These are phyloP conservation scores for Fraxinus sp. DNA, from an alignment of 305 asterid genomes.

Conservation along the genomic window DNA sequence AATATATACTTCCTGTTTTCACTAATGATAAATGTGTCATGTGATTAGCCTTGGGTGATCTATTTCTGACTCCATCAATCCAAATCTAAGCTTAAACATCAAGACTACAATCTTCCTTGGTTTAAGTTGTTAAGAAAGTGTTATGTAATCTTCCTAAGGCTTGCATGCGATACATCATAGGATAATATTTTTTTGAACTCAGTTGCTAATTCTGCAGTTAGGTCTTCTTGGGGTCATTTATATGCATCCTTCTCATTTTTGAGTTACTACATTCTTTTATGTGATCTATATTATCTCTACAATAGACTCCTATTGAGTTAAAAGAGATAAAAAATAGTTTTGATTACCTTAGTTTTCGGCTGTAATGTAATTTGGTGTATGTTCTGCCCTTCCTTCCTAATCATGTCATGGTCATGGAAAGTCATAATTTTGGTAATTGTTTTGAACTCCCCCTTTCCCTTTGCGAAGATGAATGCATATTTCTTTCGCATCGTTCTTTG, in stretches of 20 bases:
- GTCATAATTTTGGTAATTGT: neutral
- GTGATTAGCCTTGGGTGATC: neutral
- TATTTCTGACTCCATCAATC: neutral
- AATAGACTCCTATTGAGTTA: neutral
- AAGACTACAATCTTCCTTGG: neutral
- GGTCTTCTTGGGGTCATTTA: neutral
- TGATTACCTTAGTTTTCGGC: neutral
- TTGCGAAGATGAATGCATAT: neutral
- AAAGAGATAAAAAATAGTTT: neutral
- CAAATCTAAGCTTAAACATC: neutral
- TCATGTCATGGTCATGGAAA: constrained; percentile 1
- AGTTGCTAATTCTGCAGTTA: neutral
- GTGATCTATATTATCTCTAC: neutral
- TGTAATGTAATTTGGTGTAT: neutral
- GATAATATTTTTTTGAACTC: neutral
- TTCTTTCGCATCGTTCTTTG: neutral
- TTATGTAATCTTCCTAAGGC: neutral
- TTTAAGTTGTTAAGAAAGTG: constrained; percentile 1
- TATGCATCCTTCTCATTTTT: neutral
- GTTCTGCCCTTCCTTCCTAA: neutral
- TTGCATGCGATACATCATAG: neutral
- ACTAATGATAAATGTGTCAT: neutral
- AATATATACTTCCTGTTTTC: neutral
- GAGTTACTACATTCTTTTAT: neutral
- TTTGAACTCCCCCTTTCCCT: neutral